Base-by-base conservation (phyloP, 1,284 basidiomycete species). In the Meira nashicola region DNA sequence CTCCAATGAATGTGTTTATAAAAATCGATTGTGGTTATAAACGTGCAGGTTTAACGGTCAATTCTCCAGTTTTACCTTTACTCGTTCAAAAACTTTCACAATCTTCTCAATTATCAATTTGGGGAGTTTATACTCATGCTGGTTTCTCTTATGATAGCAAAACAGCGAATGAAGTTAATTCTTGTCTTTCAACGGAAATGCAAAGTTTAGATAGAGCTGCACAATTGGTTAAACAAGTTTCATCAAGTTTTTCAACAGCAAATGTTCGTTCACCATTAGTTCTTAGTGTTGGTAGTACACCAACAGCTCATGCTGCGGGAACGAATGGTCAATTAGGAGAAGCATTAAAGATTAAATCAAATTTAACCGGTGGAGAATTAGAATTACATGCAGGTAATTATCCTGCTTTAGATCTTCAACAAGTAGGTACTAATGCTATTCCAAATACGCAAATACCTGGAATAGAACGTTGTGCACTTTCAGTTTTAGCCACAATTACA, bases 61-160 rank as follows among this genome's bases (percentile, higher is more conserved):
- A 79, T 5, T 84, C 85, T 9, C 76, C 81, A 8, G 78, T 78
- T 12, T 87, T 92, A 71, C 79, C 82, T 52, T 74, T 80, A 2
- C 81, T 92, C 49, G 74, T 92, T 39, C 78, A 78, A 43, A 73
- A 78, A 1, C 79, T 86, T 5, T 78, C 86, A 38, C 76, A 76
- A 2, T 87, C 87, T 0, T 76, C 83, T 7, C 81, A 78, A 6
- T 81, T 89, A 39, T 83, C 82, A 1, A 80, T 92, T n/a, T 85
- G 85, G 75, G 89, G 90, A 4, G 91, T 92, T 79, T 92, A 92
- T 71, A 86, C 84, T 53, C 90, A 91, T 70, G 86, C 87, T 1
- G 87, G 87, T 2, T 58, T 65, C 37, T 87, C 57, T 4, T 70
- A 70, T 50, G 59, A 33, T 23, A 48, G 60, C 9, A 58, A 57